These are phyloP conservation scores for Ramularia endophylla DNA, from an alignment of 2,329 filamentous ascomycete genomes.

Conservation along the genomic window DNA sequence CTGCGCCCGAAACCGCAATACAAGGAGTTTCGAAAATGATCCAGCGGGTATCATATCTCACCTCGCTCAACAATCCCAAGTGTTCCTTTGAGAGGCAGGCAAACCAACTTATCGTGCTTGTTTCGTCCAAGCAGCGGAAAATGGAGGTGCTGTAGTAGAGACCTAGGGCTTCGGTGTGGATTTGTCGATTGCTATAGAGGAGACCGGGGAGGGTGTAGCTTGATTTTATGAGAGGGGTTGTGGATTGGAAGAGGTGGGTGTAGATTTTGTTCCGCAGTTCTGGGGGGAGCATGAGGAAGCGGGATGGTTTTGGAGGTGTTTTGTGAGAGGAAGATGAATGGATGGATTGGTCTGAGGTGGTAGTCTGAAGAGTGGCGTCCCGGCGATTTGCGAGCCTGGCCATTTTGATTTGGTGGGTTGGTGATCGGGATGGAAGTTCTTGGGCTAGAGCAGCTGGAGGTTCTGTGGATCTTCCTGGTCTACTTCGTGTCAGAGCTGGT, in stretches of 20 bases:
- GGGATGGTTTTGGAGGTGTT: neutral
- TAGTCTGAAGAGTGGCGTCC: too few species aligned
- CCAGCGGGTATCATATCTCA: constrained; percentile 17
- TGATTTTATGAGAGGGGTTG: constrained; percentile 12
- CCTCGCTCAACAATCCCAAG: constrained; percentile 7
- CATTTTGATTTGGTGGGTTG: too few species aligned
- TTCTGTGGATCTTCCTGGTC: too few species aligned
- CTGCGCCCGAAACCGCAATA: constrained; percentile 14
- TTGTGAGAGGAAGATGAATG: too few species aligned
- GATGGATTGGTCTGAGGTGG: too few species aligned
- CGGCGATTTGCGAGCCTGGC: too few species aligned
- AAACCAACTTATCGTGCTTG: constrained; percentile 11
- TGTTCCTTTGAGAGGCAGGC: constrained; percentile 4
- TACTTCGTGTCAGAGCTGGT: too few species aligned
- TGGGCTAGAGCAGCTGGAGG: too few species aligned
- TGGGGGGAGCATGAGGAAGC: constrained; percentile 13
- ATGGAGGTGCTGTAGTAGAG: constrained; percentile 6
- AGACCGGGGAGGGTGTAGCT: constrained; percentile 14
- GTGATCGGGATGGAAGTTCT: too few species aligned
- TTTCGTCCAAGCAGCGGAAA: constrained; percentile 18
- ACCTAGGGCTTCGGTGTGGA: constrained; percentile 11
- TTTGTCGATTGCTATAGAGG: constrained; percentile 10
- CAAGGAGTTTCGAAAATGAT: constrained; percentile 15
- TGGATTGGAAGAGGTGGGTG: constrained; percentile 7
- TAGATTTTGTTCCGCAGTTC: constrained; percentile 19